These are phyloP conservation scores for Paraglomus occultum DNA, from an alignment of 192 early-diverging fungal genomes.

Conservation along the genomic window DNA sequence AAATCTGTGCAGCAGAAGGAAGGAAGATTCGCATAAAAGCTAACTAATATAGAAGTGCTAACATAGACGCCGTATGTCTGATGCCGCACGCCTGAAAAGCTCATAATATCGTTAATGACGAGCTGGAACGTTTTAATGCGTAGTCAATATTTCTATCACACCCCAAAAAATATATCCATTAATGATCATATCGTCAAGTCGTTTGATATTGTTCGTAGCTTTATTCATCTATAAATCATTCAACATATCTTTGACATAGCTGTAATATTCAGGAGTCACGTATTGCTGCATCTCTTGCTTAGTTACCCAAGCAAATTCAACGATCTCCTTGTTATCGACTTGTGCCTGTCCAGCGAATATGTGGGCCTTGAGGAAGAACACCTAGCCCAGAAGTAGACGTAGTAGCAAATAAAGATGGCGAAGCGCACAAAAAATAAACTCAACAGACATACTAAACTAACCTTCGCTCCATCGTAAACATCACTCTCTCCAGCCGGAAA, in stretches of 20 bases:
- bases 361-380: slow-evolving; percentile 86
- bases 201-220: background rate
- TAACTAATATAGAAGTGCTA: too few relatives aligned
- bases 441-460: slow-evolving; percentile 14
- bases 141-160: too few relatives aligned
- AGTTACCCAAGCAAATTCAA: slow-evolving; percentile 75
- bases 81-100: too few relatives aligned
- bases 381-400: slow-evolving; percentile 40
- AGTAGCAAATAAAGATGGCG: background rate
- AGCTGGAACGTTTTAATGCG: too few relatives aligned
- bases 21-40: too few relatives aligned
- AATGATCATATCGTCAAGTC: background rate
- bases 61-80: too few relatives aligned
- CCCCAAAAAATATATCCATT: too few relatives aligned
- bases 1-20: too few relatives aligned
- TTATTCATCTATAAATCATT: background rate
- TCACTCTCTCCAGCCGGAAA: slow-evolving; percentile 21
- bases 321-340: slow-evolving; percentile 54
- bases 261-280: slow-evolving; percentile 48
- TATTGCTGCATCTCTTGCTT: slow-evolving; percentile 62
- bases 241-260: slow-evolving; percentile 53
- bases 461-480: slow-evolving; percentile 6
- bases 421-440: background rate
- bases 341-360: slow-evolving; percentile 73
- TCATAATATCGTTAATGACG: too few relatives aligned